Percentiles rank a stretch among this genome's conserved stretches.
Evolutionary conservation across 176 grass and related monocot species (phyloP).

Genomic region (Zoysia japonica): DNA sequence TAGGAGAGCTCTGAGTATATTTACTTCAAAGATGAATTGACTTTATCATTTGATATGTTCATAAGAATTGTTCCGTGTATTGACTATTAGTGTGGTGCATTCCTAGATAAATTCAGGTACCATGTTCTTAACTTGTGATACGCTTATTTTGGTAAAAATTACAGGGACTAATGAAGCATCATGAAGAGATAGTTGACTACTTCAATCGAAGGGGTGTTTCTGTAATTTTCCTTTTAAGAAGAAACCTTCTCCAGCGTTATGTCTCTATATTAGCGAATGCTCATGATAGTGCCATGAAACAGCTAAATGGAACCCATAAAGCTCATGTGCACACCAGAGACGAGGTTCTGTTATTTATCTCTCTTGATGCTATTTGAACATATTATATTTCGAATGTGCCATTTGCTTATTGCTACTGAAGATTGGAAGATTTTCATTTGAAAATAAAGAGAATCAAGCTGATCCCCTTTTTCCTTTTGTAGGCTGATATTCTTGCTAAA

Average conservation of each 20-base stretch:
- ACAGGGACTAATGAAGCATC: conserved; percentile 79
- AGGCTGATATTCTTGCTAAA: conserved; percentile 83
- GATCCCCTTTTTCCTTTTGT: conserved; percentile 26
- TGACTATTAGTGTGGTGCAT: neutral
- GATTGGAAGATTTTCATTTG: neutral
- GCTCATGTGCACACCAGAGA: conserved; percentile 68
- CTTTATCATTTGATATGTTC: conserved; percentile 16
- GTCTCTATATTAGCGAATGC: conserved; percentile 88
- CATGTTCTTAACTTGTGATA: conserved; percentile 9
- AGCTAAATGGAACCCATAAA: conserved; percentile 89
- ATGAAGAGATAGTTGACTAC: conserved; percentile 76
- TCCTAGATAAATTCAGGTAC: conserved; percentile 8
- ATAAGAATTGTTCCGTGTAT: neutral
- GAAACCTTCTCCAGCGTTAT: conserved; percentile 75
- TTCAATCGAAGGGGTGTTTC: conserved; percentile 80
- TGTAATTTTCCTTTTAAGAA: conserved; percentile 87
- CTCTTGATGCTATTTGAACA: conserved; percentile 9
- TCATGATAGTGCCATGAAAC: conserved; percentile 67
- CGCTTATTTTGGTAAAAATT: conserved; percentile 28
- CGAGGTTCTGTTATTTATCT: conserved; percentile 49
- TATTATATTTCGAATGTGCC: conserved; percentile 1
- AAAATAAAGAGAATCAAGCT: conserved; percentile 26
- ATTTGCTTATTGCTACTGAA: neutral
- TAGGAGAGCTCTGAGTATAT: neutral
- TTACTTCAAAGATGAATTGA: neutral